phyloP scores from a whole-genome alignment of 208 protist genomes.

The Trypanosoma cruzi region DNA sequence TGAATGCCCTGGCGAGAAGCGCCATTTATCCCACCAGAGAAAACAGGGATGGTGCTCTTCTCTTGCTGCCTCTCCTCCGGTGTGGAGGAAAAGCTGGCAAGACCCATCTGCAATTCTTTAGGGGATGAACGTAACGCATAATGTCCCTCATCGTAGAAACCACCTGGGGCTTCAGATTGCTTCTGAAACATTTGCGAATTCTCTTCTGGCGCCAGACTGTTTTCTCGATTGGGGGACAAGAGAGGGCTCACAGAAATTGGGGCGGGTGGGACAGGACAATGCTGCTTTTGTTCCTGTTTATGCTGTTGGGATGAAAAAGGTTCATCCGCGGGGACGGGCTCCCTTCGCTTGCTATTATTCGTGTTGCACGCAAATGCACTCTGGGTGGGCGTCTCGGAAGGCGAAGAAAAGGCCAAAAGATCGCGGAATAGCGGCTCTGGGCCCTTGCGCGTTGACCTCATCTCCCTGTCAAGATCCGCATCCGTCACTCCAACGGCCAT shows the following conservation, averaged over 20 bases:
- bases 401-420: slow-evolving; percentile 3
- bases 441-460: not conserved
- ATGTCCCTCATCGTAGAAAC: slow-evolving; percentile 7
- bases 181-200: not conserved
- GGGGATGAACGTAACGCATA: slow-evolving; percentile 6
- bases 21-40: not conserved
- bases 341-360: not conserved
- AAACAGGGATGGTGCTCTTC: not conserved
- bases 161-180: not conserved
- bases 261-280: slow-evolving; percentile 7
- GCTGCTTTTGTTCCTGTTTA: not conserved
- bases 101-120: slow-evolving; percentile 4
- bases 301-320: not conserved
- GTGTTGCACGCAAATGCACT: not conserved
- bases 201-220: not conserved
- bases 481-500: slow-evolving; percentile 16
- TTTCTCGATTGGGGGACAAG: not conserved
- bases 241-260: slow-evolving; percentile 13
- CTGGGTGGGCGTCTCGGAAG: slow-evolving; percentile 2
- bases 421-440: slow-evolving; percentile 28
- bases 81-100: not conserved
- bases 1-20: not conserved
- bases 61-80: not conserved
- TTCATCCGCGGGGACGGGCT: slow-evolving; percentile 11
- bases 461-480: not conserved